phyloP scores from a whole-genome alignment of 129 eudicot species.

The Dittrichia graveolens region DNA sequence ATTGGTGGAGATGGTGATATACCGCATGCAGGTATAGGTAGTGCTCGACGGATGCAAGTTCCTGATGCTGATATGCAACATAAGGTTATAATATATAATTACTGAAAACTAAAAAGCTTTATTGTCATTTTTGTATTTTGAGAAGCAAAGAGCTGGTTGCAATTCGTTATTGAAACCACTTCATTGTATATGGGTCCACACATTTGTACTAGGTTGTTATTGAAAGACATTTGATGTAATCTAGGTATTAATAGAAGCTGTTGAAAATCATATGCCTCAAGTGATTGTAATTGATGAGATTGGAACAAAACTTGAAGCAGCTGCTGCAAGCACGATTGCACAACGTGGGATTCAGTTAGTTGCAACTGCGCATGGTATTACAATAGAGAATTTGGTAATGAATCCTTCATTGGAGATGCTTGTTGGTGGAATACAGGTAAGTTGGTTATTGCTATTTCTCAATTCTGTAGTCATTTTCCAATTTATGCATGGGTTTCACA shows the following conservation, averaged over 20 bases:
- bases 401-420: conserved; percentile 98
- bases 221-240: conserved; percentile 25
- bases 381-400: conserved; percentile 85
- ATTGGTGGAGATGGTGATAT: conserved; percentile 99
- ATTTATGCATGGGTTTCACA: conserved; percentile 35
- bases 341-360: conserved; percentile 99
- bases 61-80: conserved; percentile 86
- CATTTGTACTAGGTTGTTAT: conserved; percentile 16
- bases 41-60: conserved; percentile 97
- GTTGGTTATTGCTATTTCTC: background rate
- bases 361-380: conserved; percentile 98
- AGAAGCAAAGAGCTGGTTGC: background rate
- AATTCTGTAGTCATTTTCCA: background rate
- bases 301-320: conserved; percentile 97
- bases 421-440: conserved; percentile 96
- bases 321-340: conserved; percentile 97
- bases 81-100: conserved; percentile 46
- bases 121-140: background rate
- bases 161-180: background rate
- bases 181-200: conserved; percentile 5
- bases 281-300: conserved; percentile 97
- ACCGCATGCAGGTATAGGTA: conserved; percentile 92
- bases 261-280: conserved; percentile 99
- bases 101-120: background rate
- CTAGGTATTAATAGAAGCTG: conserved; percentile 97